phyloP scores from a whole-genome alignment of 345 rosid species.

The Populus deltoides region DNA sequence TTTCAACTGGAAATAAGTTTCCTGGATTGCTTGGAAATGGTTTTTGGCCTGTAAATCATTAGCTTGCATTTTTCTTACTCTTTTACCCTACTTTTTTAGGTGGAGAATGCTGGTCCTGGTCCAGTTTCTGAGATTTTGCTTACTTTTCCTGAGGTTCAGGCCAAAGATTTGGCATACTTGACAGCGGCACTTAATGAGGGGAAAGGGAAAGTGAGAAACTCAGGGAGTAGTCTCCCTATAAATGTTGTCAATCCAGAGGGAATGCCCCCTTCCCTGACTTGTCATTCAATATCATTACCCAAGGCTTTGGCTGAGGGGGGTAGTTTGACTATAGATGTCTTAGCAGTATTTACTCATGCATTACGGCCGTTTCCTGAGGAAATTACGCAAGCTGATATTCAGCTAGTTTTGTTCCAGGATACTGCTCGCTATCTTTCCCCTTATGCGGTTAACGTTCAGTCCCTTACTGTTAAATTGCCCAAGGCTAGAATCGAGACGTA shows the following conservation, averaged over 20 bases:
- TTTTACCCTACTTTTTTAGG: constrained; percentile 31
- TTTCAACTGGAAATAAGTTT: not conserved
- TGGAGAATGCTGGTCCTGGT: constrained; percentile 64
- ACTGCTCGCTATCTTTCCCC: constrained; percentile 76
- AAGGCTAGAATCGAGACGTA: constrained; percentile 72
- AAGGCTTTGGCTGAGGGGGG: constrained; percentile 57
- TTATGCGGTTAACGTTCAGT: constrained; percentile 65
- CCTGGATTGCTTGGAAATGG: not conserved
- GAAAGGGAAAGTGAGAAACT: constrained; percentile 61
- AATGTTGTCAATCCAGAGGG: constrained; percentile 39
- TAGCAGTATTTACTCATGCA: constrained; percentile 55
- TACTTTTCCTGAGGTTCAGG: constrained; percentile 69
- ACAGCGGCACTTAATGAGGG: constrained; percentile 48
- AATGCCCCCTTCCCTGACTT: constrained; percentile 54
- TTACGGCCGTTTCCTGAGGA: constrained; percentile 81
- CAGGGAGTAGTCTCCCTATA: constrained; percentile 46
- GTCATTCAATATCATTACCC: constrained; percentile 62
- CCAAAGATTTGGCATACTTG: constrained; percentile 65
- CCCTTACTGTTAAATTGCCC: constrained; percentile 68
- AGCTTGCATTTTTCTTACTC: not conserved
- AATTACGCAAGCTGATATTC: constrained; percentile 79
- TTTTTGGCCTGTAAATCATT: not conserved
- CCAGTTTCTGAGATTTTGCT: constrained; percentile 64
- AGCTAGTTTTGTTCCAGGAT: constrained; percentile 81
- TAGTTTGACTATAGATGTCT: constrained; percentile 55